Percentiles rank a stretch among this genome's conserved stretches.
phyloP scores from a whole-genome alignment of 352 stramenopile species.

The Pythium utonaiense region DNA sequence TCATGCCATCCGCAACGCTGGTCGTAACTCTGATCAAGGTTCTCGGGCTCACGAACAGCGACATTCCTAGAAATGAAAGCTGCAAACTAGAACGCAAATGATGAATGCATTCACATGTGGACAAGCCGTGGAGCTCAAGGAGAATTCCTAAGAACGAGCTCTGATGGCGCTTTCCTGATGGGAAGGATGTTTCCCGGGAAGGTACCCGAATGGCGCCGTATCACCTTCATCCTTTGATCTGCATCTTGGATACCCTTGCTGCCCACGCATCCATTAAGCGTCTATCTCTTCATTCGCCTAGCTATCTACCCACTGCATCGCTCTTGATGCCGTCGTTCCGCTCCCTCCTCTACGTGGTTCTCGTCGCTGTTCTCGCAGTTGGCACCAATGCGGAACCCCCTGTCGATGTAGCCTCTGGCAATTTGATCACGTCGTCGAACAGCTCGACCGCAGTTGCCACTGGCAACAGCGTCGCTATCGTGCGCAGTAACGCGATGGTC shows the following conservation, averaged over 20 bases:
- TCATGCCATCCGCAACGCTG: neutral
- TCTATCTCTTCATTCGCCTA: too few relatives aligned
- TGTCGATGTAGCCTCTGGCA: neutral
- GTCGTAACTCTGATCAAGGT: neutral
- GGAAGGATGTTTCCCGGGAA: too few relatives aligned
- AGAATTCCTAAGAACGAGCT: too few relatives aligned
- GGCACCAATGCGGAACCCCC: neutral
- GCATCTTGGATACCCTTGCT: too few relatives aligned
- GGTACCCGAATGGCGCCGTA: too few relatives aligned
- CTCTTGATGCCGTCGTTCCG: slow-evolving; percentile 11
- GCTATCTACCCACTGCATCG: neutral
- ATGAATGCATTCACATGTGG: too few relatives aligned
- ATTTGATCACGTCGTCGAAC: slow-evolving; percentile 8
- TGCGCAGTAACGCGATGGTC: slow-evolving; percentile 14
- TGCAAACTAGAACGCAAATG: neutral
- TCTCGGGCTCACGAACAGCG: too few relatives aligned
- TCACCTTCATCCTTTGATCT: too few relatives aligned
- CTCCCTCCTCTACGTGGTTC: neutral
- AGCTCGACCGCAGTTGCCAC: slow-evolving; percentile 19
- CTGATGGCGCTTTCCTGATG: too few relatives aligned
- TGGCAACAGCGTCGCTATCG: slow-evolving; percentile 21
- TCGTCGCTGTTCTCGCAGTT: slow-evolving; percentile 5
- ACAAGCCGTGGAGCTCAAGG: too few relatives aligned
- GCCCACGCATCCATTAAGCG: too few relatives aligned
- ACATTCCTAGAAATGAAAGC: neutral